Conservation (phyloP, 345 rosid genomes). For the Brassica cretica region DNA sequence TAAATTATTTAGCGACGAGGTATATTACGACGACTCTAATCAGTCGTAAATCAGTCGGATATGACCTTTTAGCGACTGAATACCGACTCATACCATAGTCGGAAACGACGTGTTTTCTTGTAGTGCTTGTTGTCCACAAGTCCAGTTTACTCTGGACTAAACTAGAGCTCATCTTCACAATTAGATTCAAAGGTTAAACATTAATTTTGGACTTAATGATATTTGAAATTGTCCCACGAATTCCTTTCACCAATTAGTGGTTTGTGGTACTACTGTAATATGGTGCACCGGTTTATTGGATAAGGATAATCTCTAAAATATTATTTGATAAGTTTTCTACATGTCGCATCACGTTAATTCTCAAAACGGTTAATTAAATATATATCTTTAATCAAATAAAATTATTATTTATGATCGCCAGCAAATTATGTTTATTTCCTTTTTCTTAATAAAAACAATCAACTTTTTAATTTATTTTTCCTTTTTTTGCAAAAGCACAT, state of each 20-base stretch:
- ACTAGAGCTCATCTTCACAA: not conserved
- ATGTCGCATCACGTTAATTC: no score
- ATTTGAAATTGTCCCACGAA: not conserved
- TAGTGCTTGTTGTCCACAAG: not conserved
- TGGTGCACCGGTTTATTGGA: not conserved
- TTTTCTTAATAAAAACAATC: no score
- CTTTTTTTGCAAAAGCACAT: no score
- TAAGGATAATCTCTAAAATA: no score
- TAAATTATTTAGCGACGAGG: not conserved
- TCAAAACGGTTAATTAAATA: no score
- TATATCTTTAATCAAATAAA: no score
- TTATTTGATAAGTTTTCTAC: no score
- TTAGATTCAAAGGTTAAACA: not conserved
- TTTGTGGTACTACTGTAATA: not conserved
- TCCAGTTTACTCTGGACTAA: not conserved
- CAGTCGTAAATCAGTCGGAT: not conserved
- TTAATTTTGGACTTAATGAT: not conserved
- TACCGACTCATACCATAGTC: no score
- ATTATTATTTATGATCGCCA: no score
- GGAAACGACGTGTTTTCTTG: no score
- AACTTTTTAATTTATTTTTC: no score
- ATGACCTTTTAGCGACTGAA: not conserved
- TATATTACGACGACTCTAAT: not conserved
- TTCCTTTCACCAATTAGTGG: not conserved
- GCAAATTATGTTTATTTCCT: no score